These are phyloP conservation scores for Cyclaneusma minus DNA, from an alignment of 2,329 filamentous ascomycete species.

Conservation along the genomic window DNA sequence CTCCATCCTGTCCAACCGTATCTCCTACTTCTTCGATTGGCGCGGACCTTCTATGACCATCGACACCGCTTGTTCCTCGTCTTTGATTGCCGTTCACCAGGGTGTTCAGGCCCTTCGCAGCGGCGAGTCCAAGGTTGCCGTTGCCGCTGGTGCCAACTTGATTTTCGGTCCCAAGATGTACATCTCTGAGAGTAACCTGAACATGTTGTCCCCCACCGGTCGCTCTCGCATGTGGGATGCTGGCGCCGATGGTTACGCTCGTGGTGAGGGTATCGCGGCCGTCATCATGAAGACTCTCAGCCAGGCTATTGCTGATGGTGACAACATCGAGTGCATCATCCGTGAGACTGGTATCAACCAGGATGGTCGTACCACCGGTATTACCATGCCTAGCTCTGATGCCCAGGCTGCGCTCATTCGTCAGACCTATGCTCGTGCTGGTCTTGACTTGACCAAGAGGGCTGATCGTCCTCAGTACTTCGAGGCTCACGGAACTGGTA, in stretches of 20 bases:
- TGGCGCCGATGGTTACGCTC: conserved; percentile 8
- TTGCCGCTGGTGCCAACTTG: conserved; percentile 11
- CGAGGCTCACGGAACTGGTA: conserved; percentile 25
- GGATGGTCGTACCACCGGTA: conserved; percentile 39
- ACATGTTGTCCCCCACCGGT: conserved; percentile 16
- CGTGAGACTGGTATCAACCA: conserved; percentile 36
- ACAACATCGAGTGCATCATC: conserved; percentile 39
- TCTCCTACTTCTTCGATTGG: conserved; percentile 23
- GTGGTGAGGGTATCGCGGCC: conserved; percentile 37
- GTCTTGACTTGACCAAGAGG: conserved; percentile 2
- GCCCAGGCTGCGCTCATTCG: conserved; percentile 20
- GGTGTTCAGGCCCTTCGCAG: conserved; percentile 31
- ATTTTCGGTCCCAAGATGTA: conserved; percentile 7
- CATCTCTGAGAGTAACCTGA: conserved; percentile 25
- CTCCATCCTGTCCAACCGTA: conserved; percentile 21
- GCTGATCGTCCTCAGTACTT: conserved; percentile 28
- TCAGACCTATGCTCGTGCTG: conserved; percentile 2
- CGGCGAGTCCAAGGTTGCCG: conserved; percentile 20
- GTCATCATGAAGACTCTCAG: conserved; percentile 41
- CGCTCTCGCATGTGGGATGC: conserved; percentile 24
- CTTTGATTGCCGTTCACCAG: conserved; percentile 34
- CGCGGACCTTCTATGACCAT: conserved; percentile 27
- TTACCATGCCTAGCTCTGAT: conserved; percentile 32
- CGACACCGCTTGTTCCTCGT: conserved; percentile 41
- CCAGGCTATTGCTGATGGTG: conserved; percentile 40